Conservation (phyloP, 129 eudicot species). For the Flaveria sonorensis region DNA sequence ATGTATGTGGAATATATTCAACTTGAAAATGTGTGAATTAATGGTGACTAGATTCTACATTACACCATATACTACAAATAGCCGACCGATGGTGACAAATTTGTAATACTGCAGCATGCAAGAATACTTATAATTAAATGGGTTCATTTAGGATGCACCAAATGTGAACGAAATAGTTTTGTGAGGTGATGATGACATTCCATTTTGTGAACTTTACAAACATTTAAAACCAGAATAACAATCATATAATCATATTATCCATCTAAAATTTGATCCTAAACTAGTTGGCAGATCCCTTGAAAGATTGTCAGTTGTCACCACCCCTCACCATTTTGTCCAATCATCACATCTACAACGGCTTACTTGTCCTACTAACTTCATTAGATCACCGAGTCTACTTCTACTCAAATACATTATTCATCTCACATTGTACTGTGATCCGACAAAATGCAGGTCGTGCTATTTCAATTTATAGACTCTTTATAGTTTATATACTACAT, state of each 20-base stretch:
- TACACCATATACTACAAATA: neutral
- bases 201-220: neutral
- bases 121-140: neutral
- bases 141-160: neutral
- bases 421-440: neutral
- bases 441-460: neutral
- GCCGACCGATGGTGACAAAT: neutral
- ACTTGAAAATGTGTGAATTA: neutral
- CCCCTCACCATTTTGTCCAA: neutral
- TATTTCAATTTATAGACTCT: neutral
- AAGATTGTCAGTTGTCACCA: neutral
- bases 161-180: neutral
- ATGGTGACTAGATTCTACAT: neutral
- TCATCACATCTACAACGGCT: neutral
- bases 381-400: neutral
- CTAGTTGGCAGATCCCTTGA: neutral
- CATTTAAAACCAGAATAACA: neutral
- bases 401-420: neutral
- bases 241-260: neutral
- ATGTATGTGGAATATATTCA: neutral
- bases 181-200: neutral
- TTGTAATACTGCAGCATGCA: neutral
- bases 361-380: neutral
- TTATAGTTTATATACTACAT: neutral
- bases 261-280: neutral